These are phyloP conservation scores for Tuber brumale DNA, from an alignment of 495 filamentous ascomycete species.

Conservation along the genomic window DNA sequence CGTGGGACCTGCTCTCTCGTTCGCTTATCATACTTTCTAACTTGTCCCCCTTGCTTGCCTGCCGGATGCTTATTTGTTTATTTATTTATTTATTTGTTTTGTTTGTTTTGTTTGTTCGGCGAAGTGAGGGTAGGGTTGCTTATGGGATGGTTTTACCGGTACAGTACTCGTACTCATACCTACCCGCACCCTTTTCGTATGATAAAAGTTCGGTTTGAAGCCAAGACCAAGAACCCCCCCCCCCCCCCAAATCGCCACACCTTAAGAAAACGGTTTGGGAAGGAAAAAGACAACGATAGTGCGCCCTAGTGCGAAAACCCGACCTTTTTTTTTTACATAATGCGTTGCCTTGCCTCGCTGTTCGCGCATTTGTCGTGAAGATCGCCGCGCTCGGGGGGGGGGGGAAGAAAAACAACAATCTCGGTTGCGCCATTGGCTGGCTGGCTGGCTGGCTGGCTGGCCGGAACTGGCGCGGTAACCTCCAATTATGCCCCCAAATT, in stretches of 20 bases:
- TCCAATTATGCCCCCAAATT: background rate
- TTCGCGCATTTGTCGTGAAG: background rate
- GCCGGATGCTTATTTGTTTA: background rate
- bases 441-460: background rate
- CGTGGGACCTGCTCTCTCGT: background rate
- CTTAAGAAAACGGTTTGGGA: background rate
- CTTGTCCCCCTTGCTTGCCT: background rate
- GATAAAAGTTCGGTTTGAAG: too few relatives aligned
- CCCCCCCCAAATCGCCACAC: too few relatives aligned
- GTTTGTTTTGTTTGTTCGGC: background rate
- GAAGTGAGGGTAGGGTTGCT: background rate
- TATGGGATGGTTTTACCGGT: too few relatives aligned
- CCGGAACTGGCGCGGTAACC: too few relatives aligned
- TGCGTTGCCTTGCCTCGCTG: too few relatives aligned
- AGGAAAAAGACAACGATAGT: background rate
- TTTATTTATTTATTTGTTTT: background rate
- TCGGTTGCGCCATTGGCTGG: background rate
- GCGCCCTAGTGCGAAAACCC: too few relatives aligned
- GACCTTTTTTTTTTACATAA: too few relatives aligned
- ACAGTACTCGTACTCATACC: background rate
- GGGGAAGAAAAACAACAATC: background rate
- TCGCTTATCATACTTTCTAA: background rate
- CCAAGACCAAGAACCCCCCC: background rate
- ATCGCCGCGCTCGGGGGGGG: background rate
- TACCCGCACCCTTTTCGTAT: background rate